These are phyloP conservation scores for Serendipita sp. DNA, from an alignment of 768 basidiomycete genomes.

Conservation along the genomic window DNA sequence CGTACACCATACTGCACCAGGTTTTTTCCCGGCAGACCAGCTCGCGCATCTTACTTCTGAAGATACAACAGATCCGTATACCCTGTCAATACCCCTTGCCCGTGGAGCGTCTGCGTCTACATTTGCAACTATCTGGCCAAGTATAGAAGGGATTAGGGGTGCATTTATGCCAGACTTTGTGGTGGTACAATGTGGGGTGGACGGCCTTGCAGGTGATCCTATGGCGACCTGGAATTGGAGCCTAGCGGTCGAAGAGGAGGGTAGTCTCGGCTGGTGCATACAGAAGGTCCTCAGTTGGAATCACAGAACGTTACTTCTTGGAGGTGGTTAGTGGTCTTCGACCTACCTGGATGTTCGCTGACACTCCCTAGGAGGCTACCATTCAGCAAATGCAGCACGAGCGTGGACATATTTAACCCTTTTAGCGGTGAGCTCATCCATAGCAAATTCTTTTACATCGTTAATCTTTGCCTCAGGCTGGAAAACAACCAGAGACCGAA, in stretches of 20 bases:
- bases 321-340: conserved; percentile 38
- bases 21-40: conserved; percentile 63
- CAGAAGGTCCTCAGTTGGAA: conserved; percentile 35
- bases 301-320: conserved; percentile 50
- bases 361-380: conserved; percentile 51
- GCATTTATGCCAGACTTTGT: conserved; percentile 61
- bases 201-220: conserved; percentile 74
- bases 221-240: conserved; percentile 59
- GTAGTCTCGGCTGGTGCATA: conserved; percentile 58
- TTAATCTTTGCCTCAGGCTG: conserved; percentile 26
- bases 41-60: conserved; percentile 30
- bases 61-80: conserved; percentile 36
- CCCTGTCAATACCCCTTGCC: conserved; percentile 63
- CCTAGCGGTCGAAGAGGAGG: conserved; percentile 31
- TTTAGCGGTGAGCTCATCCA: conserved; percentile 37
- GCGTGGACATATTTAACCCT: conserved; percentile 78
- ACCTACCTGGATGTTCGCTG: conserved; percentile 12
- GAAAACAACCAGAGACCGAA: conserved; percentile 37
- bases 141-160: conserved; percentile 41
- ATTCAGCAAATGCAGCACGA: conserved; percentile 65
- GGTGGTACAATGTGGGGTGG: conserved; percentile 74
- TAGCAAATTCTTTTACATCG: neutral
- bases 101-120: conserved; percentile 52
- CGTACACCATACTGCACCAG: conserved; percentile 64
- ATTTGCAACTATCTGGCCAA: conserved; percentile 43